These are phyloP conservation scores for Lentinus polychrous DNA, from an alignment of 1,284 basidiomycete species.

Conservation along the genomic window DNA sequence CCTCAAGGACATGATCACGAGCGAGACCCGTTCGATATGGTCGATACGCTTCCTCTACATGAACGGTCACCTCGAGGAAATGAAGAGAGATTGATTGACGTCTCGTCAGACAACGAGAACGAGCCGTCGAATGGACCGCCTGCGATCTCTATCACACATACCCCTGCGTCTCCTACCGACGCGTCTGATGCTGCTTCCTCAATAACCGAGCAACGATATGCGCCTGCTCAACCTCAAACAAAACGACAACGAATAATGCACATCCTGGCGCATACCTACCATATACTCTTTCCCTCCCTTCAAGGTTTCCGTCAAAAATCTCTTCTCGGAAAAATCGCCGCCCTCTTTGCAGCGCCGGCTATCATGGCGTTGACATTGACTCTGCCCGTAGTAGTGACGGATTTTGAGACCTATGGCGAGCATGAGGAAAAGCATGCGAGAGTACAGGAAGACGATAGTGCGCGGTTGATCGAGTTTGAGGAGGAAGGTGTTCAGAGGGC, in stretches of 20 bases:
- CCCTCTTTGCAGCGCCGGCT: slow-evolving; percentile 81
- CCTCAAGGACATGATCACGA: slow-evolving; percentile 17
- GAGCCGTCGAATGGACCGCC: slow-evolving; percentile 16
- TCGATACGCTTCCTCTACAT: slow-evolving; percentile 41
- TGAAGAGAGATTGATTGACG: slow-evolving; percentile 15
- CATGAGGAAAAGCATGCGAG: slow-evolving; percentile 38
- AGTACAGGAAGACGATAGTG: slow-evolving; percentile 14
- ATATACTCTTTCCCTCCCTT: slow-evolving; percentile 84
- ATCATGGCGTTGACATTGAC: slow-evolving; percentile 85
- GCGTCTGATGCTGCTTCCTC: slow-evolving; percentile 33
- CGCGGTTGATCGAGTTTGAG: slow-evolving; percentile 56
- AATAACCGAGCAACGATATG: slow-evolving; percentile 28
- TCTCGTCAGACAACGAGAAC: slow-evolving; percentile 24
- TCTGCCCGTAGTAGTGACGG: slow-evolving; percentile 81
- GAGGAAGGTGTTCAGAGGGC: slow-evolving; percentile 61
- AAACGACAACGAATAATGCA: slow-evolving; percentile 34
- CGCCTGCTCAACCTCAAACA: slow-evolving; percentile 24
- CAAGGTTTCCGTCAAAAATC: slow-evolving; percentile 52
- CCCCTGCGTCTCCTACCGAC: slow-evolving; percentile 45
- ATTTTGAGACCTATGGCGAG: slow-evolving; percentile 34
- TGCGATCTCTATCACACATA: slow-evolving; percentile 46
- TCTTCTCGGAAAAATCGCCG: slow-evolving; percentile 64
- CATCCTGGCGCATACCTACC: slow-evolving; percentile 36
- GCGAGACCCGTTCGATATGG: slow-evolving; percentile 41
- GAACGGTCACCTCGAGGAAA: slow-evolving; percentile 29